Conservation (phyloP, 1,284 basidiomycete species). For the Boletus sp. region DNA sequence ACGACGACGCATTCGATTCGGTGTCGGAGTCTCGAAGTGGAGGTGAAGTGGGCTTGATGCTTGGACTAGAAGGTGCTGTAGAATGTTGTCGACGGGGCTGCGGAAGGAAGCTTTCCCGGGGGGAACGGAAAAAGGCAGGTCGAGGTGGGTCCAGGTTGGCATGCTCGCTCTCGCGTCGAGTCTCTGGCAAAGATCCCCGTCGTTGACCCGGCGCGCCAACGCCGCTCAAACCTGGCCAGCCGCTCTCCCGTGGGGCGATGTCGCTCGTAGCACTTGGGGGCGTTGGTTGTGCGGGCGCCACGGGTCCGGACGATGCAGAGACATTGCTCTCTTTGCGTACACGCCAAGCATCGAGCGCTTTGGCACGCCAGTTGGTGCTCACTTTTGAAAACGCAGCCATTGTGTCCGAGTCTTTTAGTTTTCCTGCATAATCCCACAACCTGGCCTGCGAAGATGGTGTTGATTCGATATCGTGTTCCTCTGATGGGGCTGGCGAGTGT, state of each 20-base stretch:
- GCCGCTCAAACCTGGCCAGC: slow-evolving; percentile 13
- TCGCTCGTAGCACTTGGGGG: slow-evolving; percentile 21
- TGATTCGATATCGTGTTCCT: slow-evolving; percentile 13
- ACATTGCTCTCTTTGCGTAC: slow-evolving; percentile 19
- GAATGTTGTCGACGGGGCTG: slow-evolving; percentile 30
- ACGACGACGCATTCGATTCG: slow-evolving; percentile 17
- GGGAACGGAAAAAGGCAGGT: slow-evolving; percentile 54
- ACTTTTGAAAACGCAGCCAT: slow-evolving; percentile 65
- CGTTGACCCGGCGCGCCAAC: slow-evolving; percentile 17
- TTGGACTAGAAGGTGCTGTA: slow-evolving; percentile 41
- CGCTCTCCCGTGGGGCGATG: slow-evolving; percentile 11
- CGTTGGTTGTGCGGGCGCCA: slow-evolving; percentile 2
- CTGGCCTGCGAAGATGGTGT: slow-evolving; percentile 27
- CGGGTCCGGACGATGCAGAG: slow-evolving; percentile 5
- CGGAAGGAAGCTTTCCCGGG: slow-evolving; percentile 52
- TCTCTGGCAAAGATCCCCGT: slow-evolving; percentile 43
- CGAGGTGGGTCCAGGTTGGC: slow-evolving; percentile 49
- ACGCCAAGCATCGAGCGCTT: slow-evolving; percentile 47
- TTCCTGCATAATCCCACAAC: slow-evolving; percentile 69
- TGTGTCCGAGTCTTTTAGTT: slow-evolving; percentile 67
- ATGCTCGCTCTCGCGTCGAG: slow-evolving; percentile 34
- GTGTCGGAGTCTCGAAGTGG: slow-evolving; percentile 32
- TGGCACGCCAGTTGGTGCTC: slow-evolving; percentile 70
- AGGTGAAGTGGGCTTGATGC: slow-evolving; percentile 27
- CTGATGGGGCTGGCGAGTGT: slow-evolving; percentile 30